These are phyloP conservation scores for Fusarium vanettenii DNA, from an alignment of 2,329 filamentous ascomycete genomes.

Conservation along the genomic window DNA sequence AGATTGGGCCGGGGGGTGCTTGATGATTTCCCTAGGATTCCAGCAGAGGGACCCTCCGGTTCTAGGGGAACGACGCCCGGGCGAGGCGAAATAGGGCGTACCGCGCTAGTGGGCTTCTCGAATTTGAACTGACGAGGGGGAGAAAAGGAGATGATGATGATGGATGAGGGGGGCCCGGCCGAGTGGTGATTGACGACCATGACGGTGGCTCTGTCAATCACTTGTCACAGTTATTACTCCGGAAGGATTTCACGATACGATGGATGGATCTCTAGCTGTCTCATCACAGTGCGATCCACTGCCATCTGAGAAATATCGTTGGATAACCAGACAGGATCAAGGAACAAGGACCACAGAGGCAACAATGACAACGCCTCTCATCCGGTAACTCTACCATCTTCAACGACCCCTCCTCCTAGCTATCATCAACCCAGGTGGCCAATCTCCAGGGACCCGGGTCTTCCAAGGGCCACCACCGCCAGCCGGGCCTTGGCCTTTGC, in stretches of 20 bases:
- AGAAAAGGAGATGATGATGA: conserved; percentile 13
- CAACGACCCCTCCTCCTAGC: conserved; percentile 4
- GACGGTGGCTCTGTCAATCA: background rate
- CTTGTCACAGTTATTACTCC: background rate
- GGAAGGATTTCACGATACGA: background rate
- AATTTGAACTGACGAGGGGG: conserved; percentile 36
- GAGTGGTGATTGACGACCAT: background rate
- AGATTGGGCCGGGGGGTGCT: conserved; percentile 37
- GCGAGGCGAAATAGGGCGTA: conserved; percentile 20
- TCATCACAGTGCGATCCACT: conserved; percentile 9
- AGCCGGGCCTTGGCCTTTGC: conserved; percentile 13
- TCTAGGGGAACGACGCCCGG: conserved; percentile 6
- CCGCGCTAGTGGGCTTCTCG: conserved; percentile 39
- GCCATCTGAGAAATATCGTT: background rate
- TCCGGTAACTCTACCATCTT: background rate
- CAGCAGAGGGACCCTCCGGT: background rate
- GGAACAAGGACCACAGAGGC: background rate
- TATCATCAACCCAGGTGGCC: background rate
- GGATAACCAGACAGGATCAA: background rate
- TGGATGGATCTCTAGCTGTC: background rate
- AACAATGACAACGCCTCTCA: background rate
- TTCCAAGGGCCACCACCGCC: background rate
- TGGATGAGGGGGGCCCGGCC: background rate
- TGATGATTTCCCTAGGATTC: conserved; percentile 22
- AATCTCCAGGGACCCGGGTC: conserved; percentile 32